phyloP scores from a whole-genome alignment of 2,329 filamentous ascomycete genomes.

The Beauveria bassiana region DNA sequence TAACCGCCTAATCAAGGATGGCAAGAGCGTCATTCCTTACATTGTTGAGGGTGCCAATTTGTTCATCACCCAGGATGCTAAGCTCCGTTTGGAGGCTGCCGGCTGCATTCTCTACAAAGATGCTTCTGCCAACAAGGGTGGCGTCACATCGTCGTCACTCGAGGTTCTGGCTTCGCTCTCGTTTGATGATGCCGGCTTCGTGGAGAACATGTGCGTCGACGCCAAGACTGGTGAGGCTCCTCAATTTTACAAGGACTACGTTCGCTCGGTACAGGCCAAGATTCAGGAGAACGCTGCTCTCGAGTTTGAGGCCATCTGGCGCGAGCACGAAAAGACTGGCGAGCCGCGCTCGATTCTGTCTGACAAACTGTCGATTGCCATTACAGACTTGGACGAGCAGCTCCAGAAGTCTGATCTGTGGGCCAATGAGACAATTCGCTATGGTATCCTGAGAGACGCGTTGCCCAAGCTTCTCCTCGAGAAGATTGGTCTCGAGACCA shows the following conservation, averaged over 20 bases:
- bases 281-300: slow-evolving; percentile 87
- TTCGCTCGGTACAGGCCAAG: slow-evolving; percentile 81
- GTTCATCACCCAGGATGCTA: slow-evolving; percentile 98
- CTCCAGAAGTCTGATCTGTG: slow-evolving; percentile 89
- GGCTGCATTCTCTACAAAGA: slow-evolving; percentile 96
- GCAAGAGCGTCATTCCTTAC: slow-evolving; percentile 82
- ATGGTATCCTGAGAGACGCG: slow-evolving; percentile 74
- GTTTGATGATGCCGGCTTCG: slow-evolving; percentile 84
- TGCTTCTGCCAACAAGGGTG: slow-evolving; percentile 96
- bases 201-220: slow-evolving; percentile 89
- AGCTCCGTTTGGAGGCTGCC: slow-evolving; percentile 89
- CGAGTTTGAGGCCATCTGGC: slow-evolving; percentile 98
- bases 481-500: slow-evolving; percentile 85
- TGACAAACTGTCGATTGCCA: slow-evolving; percentile 82
- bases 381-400: slow-evolving; percentile 95
- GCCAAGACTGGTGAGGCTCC: slow-evolving; percentile 59
- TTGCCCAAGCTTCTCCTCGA: slow-evolving; percentile 76
- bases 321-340: slow-evolving; percentile 78
- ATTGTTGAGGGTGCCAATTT: slow-evolving; percentile 97
- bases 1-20: slow-evolving; percentile 79
- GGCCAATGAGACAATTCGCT: slow-evolving; percentile 71
- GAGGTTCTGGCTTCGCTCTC: slow-evolving; percentile 92
- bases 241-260: slow-evolving; percentile 88
- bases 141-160: slow-evolving; percentile 92
- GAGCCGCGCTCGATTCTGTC: slow-evolving; percentile 77